These are phyloP conservation scores for Garcia nutans DNA, from an alignment of 345 rosid species.

Conservation along the genomic window DNA sequence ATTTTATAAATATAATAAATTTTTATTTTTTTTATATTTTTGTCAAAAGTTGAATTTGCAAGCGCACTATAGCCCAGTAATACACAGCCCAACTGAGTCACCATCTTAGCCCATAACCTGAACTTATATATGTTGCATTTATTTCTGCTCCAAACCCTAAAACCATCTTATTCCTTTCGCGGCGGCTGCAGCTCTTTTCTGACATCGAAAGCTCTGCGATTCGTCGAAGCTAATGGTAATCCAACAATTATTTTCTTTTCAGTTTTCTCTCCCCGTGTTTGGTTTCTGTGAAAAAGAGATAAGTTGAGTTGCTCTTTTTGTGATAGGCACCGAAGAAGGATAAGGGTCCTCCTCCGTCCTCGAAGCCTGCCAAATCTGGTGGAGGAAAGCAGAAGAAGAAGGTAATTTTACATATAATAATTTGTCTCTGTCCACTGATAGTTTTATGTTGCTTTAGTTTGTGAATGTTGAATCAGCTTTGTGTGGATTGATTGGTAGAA, in stretches of 20 bases:
- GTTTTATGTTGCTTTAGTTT: neutral
- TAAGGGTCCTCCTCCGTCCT: slow-evolving; percentile 48
- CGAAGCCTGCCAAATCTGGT: slow-evolving; percentile 51
- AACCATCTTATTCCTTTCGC: neutral
- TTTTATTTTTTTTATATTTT: too few species aligned
- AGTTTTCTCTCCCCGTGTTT: neutral
- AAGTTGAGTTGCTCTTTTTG: neutral
- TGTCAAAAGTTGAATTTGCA: too few species aligned
- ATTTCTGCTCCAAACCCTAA: neutral
- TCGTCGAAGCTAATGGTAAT: neutral
- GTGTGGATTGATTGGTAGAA: slow-evolving; percentile 9
- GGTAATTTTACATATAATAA: neutral
- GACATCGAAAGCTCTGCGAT: neutral
- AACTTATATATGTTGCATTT: neutral
- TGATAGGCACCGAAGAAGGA: slow-evolving; percentile 53
- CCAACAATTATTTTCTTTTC: neutral
- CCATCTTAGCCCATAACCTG: neutral
- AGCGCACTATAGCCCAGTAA: neutral
- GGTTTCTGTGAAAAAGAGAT: neutral
- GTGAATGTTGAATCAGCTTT: neutral
- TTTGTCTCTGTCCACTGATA: neutral
- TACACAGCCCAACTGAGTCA: neutral
- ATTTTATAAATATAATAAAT: too few species aligned
- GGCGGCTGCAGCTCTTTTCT: neutral
- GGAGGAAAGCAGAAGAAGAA: slow-evolving; percentile 58